These are phyloP conservation scores for Rheum nobile DNA, from an alignment of 148 eudicot genomes.

Conservation along the genomic window DNA sequence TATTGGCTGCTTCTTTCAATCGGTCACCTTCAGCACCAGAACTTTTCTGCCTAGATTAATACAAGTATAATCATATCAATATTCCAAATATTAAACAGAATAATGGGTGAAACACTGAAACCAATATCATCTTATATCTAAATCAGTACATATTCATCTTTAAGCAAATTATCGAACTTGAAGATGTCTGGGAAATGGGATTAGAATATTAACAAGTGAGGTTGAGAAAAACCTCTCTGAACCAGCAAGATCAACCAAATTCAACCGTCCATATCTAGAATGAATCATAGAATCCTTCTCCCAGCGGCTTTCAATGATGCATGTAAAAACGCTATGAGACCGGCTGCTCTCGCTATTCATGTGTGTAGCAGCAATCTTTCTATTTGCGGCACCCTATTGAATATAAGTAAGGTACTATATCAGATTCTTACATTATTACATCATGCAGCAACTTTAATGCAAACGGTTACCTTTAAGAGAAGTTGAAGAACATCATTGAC, in stretches of 20 bases:
- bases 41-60: conserved; percentile 44
- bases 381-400: conserved; percentile 50
- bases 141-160: not conserved
- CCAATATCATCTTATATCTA: not conserved
- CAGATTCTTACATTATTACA: conserved; percentile 4
- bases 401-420: conserved; percentile 3
- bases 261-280: conserved; percentile 51
- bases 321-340: conserved; percentile 67
- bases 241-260: conserved; percentile 67
- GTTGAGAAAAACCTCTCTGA: conserved; percentile 43
- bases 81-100: not conserved
- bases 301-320: conserved; percentile 60
- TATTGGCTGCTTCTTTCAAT: conserved; percentile 62
- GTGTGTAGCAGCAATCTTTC: conserved; percentile 62
- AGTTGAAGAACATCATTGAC: conserved; percentile 51
- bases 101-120: not conserved
- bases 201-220: not conserved
- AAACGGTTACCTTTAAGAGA: conserved; percentile 36
- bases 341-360: conserved; percentile 74
- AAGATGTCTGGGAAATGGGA: not conserved
- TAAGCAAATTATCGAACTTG: not conserved
- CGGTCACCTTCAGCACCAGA: conserved; percentile 73
- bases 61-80: not conserved
- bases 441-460: conserved; percentile 6
- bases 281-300: conserved; percentile 55